Percentiles rank a stretch among this genome's conserved stretches.
These are phyloP conservation scores for Gyrodon lividus DNA, from an alignment of 768 basidiomycete species.

Conservation along the genomic window DNA sequence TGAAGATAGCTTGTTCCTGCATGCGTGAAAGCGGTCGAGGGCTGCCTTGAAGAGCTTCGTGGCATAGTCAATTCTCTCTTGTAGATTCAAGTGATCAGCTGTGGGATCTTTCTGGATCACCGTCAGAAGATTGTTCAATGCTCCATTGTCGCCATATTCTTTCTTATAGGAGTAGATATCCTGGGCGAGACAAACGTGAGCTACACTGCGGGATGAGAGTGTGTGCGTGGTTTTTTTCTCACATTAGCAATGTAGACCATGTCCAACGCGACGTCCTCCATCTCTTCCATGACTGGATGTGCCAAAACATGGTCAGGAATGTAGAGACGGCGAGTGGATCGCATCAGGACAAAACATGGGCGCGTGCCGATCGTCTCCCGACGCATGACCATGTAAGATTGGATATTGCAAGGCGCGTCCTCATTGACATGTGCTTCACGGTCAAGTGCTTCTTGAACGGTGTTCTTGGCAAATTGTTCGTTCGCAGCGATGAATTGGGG, in stretches of 20 bases:
- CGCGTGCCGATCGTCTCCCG: constrained; percentile 30
- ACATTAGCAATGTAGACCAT: constrained; percentile 29
- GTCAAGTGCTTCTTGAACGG: constrained; percentile 26
- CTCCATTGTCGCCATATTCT: constrained; percentile 27
- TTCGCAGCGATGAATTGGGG: constrained; percentile 26
- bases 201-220: background rate
- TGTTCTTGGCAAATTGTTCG: constrained; percentile 18
- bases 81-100: constrained; percentile 23
- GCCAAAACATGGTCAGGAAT: constrained; percentile 23
- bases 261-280: constrained; percentile 27
- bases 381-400: constrained; percentile 28
- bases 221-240: background rate
- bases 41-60: constrained; percentile 20
- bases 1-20: constrained; percentile 20
- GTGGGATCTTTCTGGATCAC: constrained; percentile 26
- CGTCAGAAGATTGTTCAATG: constrained; percentile 28
- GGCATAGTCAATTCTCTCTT: constrained; percentile 22
- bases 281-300: constrained; percentile 23
- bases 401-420: constrained; percentile 15
- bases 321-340: constrained; percentile 25
- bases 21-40: constrained; percentile 22
- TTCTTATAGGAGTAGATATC: constrained; percentile 33
- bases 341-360: constrained; percentile 30
- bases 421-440: constrained; percentile 21
- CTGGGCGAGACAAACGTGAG: constrained; percentile 3